Conservation (phyloP, 495 filamentous ascomycete species). For the Hyaloscypha variabilis region DNA sequence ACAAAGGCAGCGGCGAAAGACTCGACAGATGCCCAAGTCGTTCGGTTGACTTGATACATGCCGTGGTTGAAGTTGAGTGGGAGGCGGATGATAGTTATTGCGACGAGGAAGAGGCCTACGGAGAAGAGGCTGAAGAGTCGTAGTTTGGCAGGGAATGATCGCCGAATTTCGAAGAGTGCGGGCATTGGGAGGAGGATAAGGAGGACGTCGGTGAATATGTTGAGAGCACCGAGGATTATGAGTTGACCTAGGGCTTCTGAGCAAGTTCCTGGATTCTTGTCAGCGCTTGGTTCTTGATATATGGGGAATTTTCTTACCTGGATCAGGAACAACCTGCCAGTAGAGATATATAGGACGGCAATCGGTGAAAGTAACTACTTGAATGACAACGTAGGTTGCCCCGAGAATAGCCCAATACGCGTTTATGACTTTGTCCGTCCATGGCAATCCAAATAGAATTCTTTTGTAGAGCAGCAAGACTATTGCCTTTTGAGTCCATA, state of each 20-base stretch:
- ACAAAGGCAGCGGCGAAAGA: conserved; percentile 47
- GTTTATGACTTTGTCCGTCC: conserved; percentile 38
- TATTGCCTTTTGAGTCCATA: conserved; percentile 48
- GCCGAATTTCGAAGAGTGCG: conserved; percentile 38
- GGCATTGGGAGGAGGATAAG: conserved; percentile 47
- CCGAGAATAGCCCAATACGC: conserved; percentile 36
- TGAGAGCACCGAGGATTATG: conserved; percentile 41
- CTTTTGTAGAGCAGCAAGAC: conserved; percentile 45
- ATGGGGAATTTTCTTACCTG: conserved; percentile 27
- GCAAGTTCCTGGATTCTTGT: conserved; percentile 31
- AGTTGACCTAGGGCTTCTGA: conserved; percentile 43
- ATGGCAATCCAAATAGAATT: conserved; percentile 39
- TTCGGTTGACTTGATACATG: conserved; percentile 42
- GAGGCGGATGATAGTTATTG: conserved; percentile 43
- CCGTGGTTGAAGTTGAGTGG: conserved; percentile 38
- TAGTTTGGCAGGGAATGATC: too few species aligned
- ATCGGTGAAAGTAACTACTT: conserved; percentile 46
- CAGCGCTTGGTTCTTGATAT: background rate
- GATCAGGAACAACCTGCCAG: conserved; percentile 45
- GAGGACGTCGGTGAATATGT: conserved; percentile 46
- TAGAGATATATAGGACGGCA: conserved; percentile 46
- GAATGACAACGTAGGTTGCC: conserved; percentile 39
- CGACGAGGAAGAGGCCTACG: conserved; percentile 45
- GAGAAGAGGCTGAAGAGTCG: conserved; percentile 41
- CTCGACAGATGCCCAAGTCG: conserved; percentile 45